A percentile compares a stretch with the other conserved stretches of the same genome.
phyloP scores from a whole-genome alignment of 352 stramenopile genomes.

The Plasmopara halstedii region DNA sequence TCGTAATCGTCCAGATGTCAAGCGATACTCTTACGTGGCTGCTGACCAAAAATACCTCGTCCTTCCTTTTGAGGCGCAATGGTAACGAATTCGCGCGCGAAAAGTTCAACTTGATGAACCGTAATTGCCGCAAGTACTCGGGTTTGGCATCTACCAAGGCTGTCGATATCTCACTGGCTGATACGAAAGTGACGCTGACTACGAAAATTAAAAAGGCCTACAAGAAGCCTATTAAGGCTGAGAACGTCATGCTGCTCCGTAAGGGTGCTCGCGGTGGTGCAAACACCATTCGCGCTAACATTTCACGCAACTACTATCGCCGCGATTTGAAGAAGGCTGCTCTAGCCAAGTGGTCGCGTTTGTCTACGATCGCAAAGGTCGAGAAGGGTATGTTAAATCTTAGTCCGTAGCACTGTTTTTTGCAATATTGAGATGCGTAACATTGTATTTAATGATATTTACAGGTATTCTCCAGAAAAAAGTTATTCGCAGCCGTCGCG shows the following conservation, averaged over 20 bases:
- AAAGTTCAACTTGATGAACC: slow-evolving; percentile 93
- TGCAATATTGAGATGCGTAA: neutral
- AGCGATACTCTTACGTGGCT: slow-evolving; percentile 95
- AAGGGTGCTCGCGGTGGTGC: slow-evolving; percentile 76
- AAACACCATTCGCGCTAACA: slow-evolving; percentile 84
- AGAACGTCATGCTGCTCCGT: slow-evolving; percentile 70
- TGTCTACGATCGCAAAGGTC: slow-evolving; percentile 83
- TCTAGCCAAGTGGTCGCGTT: slow-evolving; percentile 78
- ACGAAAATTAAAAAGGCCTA: slow-evolving; percentile 74
- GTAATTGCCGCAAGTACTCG: slow-evolving; percentile 96
- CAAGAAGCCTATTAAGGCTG: slow-evolving; percentile 63
- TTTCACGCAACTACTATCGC: slow-evolving; percentile 85
- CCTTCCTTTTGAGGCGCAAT: slow-evolving; percentile 93
- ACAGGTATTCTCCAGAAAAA: slow-evolving; percentile 73
- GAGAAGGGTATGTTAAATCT: slow-evolving; percentile 61
- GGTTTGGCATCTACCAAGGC: slow-evolving; percentile 91
- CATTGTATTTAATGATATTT: neutral
- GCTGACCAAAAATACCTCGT: slow-evolving; percentile 94
- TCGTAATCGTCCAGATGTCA: slow-evolving; percentile 57
- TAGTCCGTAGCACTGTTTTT: neutral
- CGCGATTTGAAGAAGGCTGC: slow-evolving; percentile 81
- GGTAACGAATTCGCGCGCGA: slow-evolving; percentile 88
- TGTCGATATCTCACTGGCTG: slow-evolving; percentile 84
- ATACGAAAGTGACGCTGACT: slow-evolving; percentile 83
- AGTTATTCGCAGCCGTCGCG: slow-evolving; percentile 71